These are phyloP conservation scores for Jaapia argillacea DNA, from an alignment of 768 basidiomycete genomes.

Conservation along the genomic window DNA sequence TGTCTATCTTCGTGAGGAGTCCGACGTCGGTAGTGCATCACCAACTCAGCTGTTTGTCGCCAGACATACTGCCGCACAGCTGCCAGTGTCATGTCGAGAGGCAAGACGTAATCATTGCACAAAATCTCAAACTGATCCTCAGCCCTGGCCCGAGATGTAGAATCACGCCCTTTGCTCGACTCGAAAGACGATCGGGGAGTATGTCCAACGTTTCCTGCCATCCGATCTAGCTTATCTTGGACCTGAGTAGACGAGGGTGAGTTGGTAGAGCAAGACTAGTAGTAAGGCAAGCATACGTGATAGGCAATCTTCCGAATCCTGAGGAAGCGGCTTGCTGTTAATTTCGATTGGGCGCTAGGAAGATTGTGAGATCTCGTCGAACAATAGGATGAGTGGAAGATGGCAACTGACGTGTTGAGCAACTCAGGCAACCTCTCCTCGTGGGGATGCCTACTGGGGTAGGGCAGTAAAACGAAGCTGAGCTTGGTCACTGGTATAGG, in stretches of 20 bases:
- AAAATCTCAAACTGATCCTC: slow-evolving; percentile 82
- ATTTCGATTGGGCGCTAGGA: slow-evolving; percentile 64
- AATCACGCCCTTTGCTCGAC: slow-evolving; percentile 13
- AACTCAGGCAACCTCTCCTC: slow-evolving; percentile 66
- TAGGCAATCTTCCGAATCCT: slow-evolving; percentile 75
- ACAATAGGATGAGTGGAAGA: not conserved
- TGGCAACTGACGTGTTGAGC: slow-evolving; percentile 64
- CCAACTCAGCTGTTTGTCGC: slow-evolving; percentile 64
- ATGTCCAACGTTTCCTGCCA: slow-evolving; percentile 24
- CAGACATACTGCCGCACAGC: slow-evolving; percentile 86
- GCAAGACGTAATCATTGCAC: slow-evolving; percentile 77
- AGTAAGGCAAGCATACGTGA: slow-evolving; percentile 47
- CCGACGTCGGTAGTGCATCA: slow-evolving; percentile 60
- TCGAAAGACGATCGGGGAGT: slow-evolving; percentile 30
- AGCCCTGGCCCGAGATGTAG: slow-evolving; percentile 20
- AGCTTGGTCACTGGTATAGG: slow-evolving; percentile 56
- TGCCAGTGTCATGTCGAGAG: slow-evolving; percentile 83
- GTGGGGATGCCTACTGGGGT: slow-evolving; percentile 45
- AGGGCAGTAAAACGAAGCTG: slow-evolving; percentile 84
- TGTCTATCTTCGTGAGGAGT: too few species aligned
- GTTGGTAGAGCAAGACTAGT: slow-evolving; percentile 5
- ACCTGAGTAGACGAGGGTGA: slow-evolving; percentile 47
- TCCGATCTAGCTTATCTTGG: slow-evolving; percentile 70
- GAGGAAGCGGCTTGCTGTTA: slow-evolving; percentile 82
- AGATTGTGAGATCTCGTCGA: slow-evolving; percentile 1